Percentiles rank a stretch among this genome's conserved stretches.
phyloP scores from a whole-genome alignment of 345 rosid genomes.

The Eucalyptus sp. region DNA sequence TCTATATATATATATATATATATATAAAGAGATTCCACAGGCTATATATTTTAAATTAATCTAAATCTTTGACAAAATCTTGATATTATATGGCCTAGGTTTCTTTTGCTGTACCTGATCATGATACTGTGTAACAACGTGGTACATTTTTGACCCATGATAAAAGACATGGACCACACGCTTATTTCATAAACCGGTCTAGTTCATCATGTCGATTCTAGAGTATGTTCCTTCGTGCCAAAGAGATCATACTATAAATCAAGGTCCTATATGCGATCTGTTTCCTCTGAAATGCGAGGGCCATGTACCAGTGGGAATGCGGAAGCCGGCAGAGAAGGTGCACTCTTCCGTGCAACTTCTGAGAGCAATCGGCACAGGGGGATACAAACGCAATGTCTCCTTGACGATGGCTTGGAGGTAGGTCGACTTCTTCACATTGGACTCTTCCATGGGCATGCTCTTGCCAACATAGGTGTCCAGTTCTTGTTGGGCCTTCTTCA shows the following conservation, averaged over 20 bases:
- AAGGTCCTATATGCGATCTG: neutral
- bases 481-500: constrained; percentile 10
- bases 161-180: neutral
- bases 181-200: neutral
- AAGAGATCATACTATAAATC: neutral
- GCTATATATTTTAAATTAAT: neutral
- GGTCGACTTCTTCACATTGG: neutral
- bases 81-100: neutral
- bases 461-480: constrained; percentile 7
- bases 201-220: neutral
- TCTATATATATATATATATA: fast-evolving
- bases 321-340: constrained; percentile 2
- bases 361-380: neutral
- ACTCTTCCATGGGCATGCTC: constrained; percentile 2
- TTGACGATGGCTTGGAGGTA: constrained; percentile 16
- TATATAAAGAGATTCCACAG: neutral
- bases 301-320: constrained; percentile 1
- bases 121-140: neutral
- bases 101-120: neutral
- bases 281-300: neutral
- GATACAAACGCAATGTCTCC: constrained; percentile 5
- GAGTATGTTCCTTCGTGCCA: neutral
- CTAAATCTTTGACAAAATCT: neutral
- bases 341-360: constrained; percentile 7
- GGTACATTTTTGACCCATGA: neutral